Conservation (phyloP, 2,329 filamentous ascomycete species). For the Hypoxylon sp. region DNA sequence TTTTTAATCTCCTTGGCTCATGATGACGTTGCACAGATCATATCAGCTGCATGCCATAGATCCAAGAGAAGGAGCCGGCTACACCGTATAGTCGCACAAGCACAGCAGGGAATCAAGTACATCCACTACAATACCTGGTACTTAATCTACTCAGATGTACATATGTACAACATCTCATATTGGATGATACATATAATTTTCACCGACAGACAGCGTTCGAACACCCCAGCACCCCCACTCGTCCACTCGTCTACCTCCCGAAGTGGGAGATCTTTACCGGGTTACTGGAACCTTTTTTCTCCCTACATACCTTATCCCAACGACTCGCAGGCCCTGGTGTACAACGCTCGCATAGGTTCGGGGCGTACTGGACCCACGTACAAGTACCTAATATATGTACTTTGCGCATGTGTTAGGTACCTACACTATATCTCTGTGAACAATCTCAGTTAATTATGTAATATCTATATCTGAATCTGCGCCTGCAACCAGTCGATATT, state of each 20-base stretch:
- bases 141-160: background rate
- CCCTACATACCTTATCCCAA: conserved; percentile 40
- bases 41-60: conserved; percentile 21
- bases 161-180: background rate
- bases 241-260: conserved; percentile 21
- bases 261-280: conserved; percentile 32
- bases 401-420: conserved; percentile 4
- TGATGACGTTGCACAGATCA: conserved; percentile 3
- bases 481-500: conserved; percentile 27
- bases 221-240: conserved; percentile 20
- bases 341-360: conserved; percentile 8
- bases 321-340: conserved; percentile 33
- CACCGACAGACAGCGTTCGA: conserved; percentile 7
- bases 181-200: conserved; percentile 1
- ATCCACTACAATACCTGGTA: conserved; percentile 5
- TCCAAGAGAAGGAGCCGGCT: background rate
- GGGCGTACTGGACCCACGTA: too few relatives aligned
- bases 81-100: background rate
- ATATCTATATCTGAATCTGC: conserved; percentile 20
- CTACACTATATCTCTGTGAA: too few relatives aligned
- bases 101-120: conserved; percentile 4
- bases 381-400: too few relatives aligned
- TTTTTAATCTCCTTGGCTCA: background rate
- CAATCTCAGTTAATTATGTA: conserved; percentile 6
- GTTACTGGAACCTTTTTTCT: conserved; percentile 38